These are phyloP conservation scores for Aspergillus haitiensis DNA, from an alignment of 495 filamentous ascomycete species.

Conservation along the genomic window DNA sequence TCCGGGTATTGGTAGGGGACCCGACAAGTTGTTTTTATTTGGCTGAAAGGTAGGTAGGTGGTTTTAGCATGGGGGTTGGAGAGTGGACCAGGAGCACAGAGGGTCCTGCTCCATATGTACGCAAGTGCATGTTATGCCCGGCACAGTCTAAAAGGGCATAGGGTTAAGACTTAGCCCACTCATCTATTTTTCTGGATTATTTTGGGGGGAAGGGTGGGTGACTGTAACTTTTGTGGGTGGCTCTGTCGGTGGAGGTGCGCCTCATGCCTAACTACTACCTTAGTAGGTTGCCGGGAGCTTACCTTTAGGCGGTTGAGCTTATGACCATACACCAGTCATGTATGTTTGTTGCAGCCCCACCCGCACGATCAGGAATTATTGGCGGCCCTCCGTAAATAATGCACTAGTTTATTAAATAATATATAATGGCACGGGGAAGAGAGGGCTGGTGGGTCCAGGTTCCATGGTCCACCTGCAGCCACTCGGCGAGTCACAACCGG, in stretches of 20 bases:
- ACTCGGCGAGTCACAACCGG: slow-evolving; percentile 36
- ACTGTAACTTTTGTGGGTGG: slow-evolving; percentile 28
- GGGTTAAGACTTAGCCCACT: slow-evolving; percentile 9
- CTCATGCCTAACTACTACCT: slow-evolving; percentile 28
- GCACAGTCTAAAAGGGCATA: slow-evolving; percentile 14
- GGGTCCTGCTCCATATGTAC: slow-evolving; percentile 26
- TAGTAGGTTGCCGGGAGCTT: slow-evolving; percentile 29
- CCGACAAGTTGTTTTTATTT: slow-evolving; percentile 13
- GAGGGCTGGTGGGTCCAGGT: slow-evolving; percentile 24
- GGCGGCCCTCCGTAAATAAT: slow-evolving; percentile 22
- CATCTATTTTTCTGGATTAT: slow-evolving; percentile 20
- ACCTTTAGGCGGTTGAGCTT: slow-evolving; percentile 30
- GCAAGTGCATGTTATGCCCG: slow-evolving; percentile 24
- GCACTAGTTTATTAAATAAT: slow-evolving; percentile 24
- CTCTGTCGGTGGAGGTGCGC: slow-evolving; percentile 21
- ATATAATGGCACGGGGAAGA: slow-evolving; percentile 32
- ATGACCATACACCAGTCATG: slow-evolving; percentile 29
- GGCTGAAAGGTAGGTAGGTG: slow-evolving; percentile 3
- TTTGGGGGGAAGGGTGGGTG: slow-evolving; percentile 14
- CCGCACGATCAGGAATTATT: slow-evolving; percentile 26
- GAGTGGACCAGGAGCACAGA: slow-evolving; percentile 22
- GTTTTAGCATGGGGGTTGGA: slow-evolving; percentile 11
- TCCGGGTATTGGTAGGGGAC: slow-evolving; percentile 9
- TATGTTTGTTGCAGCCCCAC: slow-evolving; percentile 25
- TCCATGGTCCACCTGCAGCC: slow-evolving; percentile 33